Base-by-base conservation (phyloP, 495 filamentous ascomycete genomes). In the Neurospora sp. region DNA sequence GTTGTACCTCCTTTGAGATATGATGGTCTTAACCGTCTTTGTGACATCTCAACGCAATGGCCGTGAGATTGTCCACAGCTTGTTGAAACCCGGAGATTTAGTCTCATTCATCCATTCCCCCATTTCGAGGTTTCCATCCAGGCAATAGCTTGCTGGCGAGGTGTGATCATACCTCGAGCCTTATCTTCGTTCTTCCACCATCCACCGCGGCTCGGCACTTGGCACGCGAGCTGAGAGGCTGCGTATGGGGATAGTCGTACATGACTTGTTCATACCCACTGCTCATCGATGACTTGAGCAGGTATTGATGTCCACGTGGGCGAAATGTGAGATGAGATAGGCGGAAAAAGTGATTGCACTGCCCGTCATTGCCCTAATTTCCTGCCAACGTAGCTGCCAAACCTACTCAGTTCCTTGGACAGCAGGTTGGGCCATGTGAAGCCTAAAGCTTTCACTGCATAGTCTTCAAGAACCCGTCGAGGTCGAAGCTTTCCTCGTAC, bases 401-500 rank as follows among this genome's bases (percentile, higher is more conserved):
- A 35, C 35, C 27, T 12, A 48, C 14, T 31, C 38, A 53, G 31
- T 70, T 2, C 14, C 0, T 65, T 35, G 3, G 14, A 65, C 14
- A 35, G 53, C 27, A 18, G 7, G 0, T 38, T 38, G 40, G 37
- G 61, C 40, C 11, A 16, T 0, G 4, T 37, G 35, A 35, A 37
- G 37, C 22, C 8, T 20, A 1, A 27, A 16, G 40, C 27, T 6
- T 70, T 76, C 75, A 85, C 80, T 93, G 92, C 93, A 99, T 97
- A 65, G 86, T 93, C 75, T 90, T 91, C 82, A 98, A 84, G 84
- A 97, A 99, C 2, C 92, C 93, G 76, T 96, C 94, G 74, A 99
- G 82, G 79, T 97, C 92, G 78, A 97, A 99, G 81, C 96, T 94
- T 83, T 98, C 95, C 81, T 97, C 94, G 82, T 99, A 99, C 82